Evolutionary conservation across 768 basidiomycete genomes (phyloP), one percentile per base, ranked within the genome.

Genomic region (Russula earlei): DNA sequence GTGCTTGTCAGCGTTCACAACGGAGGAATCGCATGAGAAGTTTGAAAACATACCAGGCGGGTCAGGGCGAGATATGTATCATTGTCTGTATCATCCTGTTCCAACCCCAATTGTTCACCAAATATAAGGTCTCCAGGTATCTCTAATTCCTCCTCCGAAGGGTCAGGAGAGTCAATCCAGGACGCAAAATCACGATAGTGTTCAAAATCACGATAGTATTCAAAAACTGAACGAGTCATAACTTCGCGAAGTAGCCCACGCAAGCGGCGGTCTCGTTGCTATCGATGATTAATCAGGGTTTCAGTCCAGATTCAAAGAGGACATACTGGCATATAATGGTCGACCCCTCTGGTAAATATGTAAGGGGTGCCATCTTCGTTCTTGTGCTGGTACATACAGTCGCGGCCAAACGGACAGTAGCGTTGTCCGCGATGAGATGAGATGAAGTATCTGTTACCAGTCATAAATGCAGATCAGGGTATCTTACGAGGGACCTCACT

Each of bases 341-440:
- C 77, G 20, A 75, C 75, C 6, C 85, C 86, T 40, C 78, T 69
- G 37, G 66, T 62, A 63, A 85, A 85, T 2, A 77, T 62, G 60
- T 80, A 73, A 0, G 73, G 72, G 9, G 84, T 79, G 11, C 87
- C 88, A 61, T 90, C 87, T 0, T 71, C 69, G 24, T 84, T 82
- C 47, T 71, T 62, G 64, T 91, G 88, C 62, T 80, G 77, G 65
- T 89, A 91, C 67, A 91, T 88, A 66, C 88, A 91, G 56, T 91
- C 88, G 46, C 74, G 73, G 41, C 88, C 88, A 61, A 87, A 91
- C 0, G 86, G 88, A 68, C 88, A 91, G 51, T 77, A 77, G 0
- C 82, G 82, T 45, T 71, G 64, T 43, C 69, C 67, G 8, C 67
- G 66, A 37, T 71, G 71, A 4, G 85, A 82, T 41, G 72, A 66